Evolutionary conservation across 1,284 basidiomycete species (phyloP).

Genomic region (Trametes hirsuta): DNA sequence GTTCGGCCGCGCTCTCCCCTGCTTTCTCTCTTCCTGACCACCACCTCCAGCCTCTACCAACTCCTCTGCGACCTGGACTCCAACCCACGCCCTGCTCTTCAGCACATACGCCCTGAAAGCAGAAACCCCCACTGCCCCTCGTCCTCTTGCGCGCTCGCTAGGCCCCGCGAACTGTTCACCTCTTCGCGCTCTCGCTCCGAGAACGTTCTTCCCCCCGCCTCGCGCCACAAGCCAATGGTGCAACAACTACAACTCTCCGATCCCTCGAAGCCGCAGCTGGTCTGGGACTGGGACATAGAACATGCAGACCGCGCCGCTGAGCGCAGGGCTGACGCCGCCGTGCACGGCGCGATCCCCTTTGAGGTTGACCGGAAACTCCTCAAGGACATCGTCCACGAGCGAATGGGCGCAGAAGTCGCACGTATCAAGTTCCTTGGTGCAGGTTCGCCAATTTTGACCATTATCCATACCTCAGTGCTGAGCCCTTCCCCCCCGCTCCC

Average conservation of each 20-base stretch:
- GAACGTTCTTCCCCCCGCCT: conserved; percentile 8
- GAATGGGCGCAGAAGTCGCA: conserved; percentile 63
- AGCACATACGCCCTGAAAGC: neutral
- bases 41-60: conserved; percentile 22
- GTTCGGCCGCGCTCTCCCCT: conserved; percentile 12
- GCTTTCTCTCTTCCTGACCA: conserved; percentile 14
- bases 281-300: conserved; percentile 72
- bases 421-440: conserved; percentile 74
- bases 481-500: conserved; percentile 5
- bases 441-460: conserved; percentile 47
- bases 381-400: conserved; percentile 75
- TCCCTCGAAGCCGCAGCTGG: conserved; percentile 33
- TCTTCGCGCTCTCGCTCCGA: conserved; percentile 5
- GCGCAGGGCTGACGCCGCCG: conserved; percentile 56
- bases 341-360: conserved; percentile 65
- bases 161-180: neutral
- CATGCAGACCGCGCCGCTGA: conserved; percentile 66
- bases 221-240: conserved; percentile 3
- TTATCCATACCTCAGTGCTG: conserved; percentile 1
- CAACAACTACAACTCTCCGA: too few species aligned
- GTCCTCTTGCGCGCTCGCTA: conserved; percentile 2
- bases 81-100: neutral
- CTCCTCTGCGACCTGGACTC: conserved; percentile 20
- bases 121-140: neutral
- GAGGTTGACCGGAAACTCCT: conserved; percentile 71